Evolutionary conservation across 1,139 yeast genomes (phyloP), one percentile per base, ranked within the genome.

Genomic region (Sugiyamaella xylanicola): DNA sequence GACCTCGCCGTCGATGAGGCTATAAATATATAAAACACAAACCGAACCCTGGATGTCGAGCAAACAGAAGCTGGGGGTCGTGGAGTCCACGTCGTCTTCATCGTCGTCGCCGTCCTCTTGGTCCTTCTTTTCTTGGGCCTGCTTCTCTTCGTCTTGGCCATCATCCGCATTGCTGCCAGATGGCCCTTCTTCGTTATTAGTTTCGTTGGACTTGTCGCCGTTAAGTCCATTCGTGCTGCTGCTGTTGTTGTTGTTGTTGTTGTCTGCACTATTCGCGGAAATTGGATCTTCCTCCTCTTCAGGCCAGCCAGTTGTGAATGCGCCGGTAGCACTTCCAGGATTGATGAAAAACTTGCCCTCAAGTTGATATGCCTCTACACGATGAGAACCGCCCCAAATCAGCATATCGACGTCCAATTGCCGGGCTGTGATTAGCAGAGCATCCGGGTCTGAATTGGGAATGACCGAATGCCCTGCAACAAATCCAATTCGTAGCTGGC

Each of bases 301-400:
- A 15, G 72, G 74, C 61, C 72, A 82, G 78, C 70, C 84, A 77
- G 59, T 81, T 49, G 80, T 80, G 63, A 80, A 83, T 0, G 97
- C 97, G 13, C 99, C 99, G 0, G 98, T 91, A 45, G 95, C 96
- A 68, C 96, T 87, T 0, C 99, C 99, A 0, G 99, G 99, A 69
- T 90, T 92, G 22, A 93, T 80, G 67, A 93, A 93, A 71, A 92
- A 90, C 73, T 89, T 90, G 27, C 95, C 96, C 63, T 91, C 98
- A 59, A 92, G 75, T 9, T 95, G 89, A 67, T 90, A 93, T 0
- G 97, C 97, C 68, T 93, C 98, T 5, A 90, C 95, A 61, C 84
- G 83, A 69, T 90, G 96, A 1, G 96, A 86, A 0, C 97, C 96
- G n/a, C 98, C 98, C 89, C 95, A 90, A n/a, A 93, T 77, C 64